Evolutionary conservation across 768 basidiomycete species (phyloP).

Genomic region (Albatrellus ellisii): DNA sequence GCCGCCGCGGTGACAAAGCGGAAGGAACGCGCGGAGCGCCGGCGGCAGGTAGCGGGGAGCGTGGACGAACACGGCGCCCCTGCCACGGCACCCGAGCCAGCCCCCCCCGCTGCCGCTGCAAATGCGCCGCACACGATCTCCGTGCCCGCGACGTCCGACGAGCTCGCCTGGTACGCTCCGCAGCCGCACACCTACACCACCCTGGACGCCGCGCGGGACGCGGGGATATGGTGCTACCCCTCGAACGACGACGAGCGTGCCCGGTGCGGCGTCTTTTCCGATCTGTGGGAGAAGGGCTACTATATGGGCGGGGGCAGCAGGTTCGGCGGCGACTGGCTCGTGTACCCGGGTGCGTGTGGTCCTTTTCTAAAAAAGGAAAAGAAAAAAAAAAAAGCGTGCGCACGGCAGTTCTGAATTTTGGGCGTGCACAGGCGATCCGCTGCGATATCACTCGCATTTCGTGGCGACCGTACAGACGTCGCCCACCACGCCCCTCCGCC

Average conservation of each 20-base stretch:
- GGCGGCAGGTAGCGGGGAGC: background rate
- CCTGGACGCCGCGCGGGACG: constrained; percentile 44
- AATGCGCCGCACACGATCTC: constrained; percentile 36
- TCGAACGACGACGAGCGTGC: constrained; percentile 51
- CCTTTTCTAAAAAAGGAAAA: too few species aligned
- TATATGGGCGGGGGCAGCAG: constrained; percentile 85
- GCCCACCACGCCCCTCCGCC: constrained; percentile 42
- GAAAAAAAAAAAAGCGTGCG: too few species aligned
- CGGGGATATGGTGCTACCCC: constrained; percentile 72
- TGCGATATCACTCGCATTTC: constrained; percentile 97
- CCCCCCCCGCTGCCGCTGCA: constrained; percentile 6
- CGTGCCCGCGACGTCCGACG: constrained; percentile 51
- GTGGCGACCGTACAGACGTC: constrained; percentile 70
- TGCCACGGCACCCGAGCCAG: too few species aligned
- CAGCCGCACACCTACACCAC: constrained; percentile 33
- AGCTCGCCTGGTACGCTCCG: constrained; percentile 57
- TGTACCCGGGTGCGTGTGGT: constrained; percentile 72
- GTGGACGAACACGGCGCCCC: too few species aligned
- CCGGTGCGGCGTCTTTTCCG: constrained; percentile 66
- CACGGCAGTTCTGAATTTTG: background rate
- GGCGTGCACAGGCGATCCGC: constrained; percentile 61
- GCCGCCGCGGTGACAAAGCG: constrained; percentile 62
- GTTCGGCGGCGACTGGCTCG: constrained; percentile 93
- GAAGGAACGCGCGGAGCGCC: constrained; percentile 47
- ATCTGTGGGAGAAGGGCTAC: constrained; percentile 72